These are phyloP conservation scores for Torulaspora globosa DNA, from an alignment of 1,139 yeast species.

Conservation along the genomic window DNA sequence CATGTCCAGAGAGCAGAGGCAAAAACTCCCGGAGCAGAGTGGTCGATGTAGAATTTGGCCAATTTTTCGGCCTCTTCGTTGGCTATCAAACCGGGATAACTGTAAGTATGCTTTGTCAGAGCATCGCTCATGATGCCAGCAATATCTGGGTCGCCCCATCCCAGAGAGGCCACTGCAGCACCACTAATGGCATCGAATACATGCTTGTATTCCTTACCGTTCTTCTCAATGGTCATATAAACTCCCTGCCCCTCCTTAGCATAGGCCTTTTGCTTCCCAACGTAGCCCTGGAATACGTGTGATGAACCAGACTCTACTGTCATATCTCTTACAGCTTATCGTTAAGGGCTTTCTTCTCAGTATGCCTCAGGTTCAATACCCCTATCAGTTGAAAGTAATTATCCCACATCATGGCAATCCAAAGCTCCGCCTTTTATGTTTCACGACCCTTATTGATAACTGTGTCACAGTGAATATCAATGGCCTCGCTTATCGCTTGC, in stretches of 20 bases:
- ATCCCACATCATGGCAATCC: too few relatives aligned
- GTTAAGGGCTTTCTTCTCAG: not conserved
- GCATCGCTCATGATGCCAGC: constrained; percentile 47
- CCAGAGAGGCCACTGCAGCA: constrained; percentile 61
- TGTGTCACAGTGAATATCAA: not conserved
- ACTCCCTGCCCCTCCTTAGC: constrained; percentile 49
- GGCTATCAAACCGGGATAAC: constrained; percentile 44
- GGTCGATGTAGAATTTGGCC: constrained; percentile 49
- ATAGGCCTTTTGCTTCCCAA: constrained; percentile 42
- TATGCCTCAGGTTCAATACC: too few relatives aligned
- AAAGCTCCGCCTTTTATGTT: not conserved
- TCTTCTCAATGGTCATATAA: constrained; percentile 46
- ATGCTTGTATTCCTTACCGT: constrained; percentile 42
- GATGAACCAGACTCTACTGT: constrained; percentile 24
- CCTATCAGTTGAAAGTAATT: not conserved
- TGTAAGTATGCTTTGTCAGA: constrained; percentile 45
- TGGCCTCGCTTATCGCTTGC: constrained; percentile 1
- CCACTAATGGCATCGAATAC: constrained; percentile 58
- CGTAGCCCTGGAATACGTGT: constrained; percentile 43
- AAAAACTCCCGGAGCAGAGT: constrained; percentile 53
- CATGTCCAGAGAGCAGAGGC: constrained; percentile 53
- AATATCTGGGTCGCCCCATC: constrained; percentile 55
- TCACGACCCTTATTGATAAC: not conserved
- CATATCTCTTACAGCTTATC: not conserved
- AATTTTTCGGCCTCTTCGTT: constrained; percentile 49